Percentiles rank a stretch among this genome's conserved stretches.
Evolutionary conservation across 148 eudicot species (phyloP).

Genomic region (Silene latifolia): DNA sequence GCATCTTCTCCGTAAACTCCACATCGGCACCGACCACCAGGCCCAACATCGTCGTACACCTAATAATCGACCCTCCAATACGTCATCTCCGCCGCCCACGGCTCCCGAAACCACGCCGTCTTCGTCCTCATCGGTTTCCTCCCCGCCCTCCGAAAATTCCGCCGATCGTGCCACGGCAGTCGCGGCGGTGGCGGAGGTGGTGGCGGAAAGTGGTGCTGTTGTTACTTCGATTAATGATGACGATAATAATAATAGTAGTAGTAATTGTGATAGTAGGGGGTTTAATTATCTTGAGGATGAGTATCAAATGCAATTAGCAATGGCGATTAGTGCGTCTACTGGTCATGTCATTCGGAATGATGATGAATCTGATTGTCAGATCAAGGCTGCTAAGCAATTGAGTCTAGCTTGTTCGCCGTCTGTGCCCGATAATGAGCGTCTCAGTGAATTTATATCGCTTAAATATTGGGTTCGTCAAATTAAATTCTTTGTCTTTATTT

Average conservation of each 20-base stretch:
- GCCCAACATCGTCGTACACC: conserved; percentile 26
- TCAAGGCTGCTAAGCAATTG: conserved; percentile 84
- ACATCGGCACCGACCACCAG: conserved; percentile 58
- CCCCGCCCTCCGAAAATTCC: conserved; percentile 19
- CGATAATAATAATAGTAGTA: neutral
- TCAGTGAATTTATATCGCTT: conserved; percentile 59
- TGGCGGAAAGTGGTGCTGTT: conserved; percentile 4
- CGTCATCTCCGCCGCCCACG: conserved; percentile 32
- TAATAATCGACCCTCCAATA: neutral
- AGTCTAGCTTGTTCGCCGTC: conserved; percentile 67
- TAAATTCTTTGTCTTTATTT: neutral
- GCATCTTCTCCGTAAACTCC: conserved; percentile 78
- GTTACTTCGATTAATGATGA: conserved; percentile 15
- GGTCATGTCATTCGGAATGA: conserved; percentile 56
- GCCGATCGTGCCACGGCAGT: conserved; percentile 28
- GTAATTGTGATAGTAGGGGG: conserved; percentile 15
- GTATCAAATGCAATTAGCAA: conserved; percentile 85
- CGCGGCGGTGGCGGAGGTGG: conserved; percentile 14
- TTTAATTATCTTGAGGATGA: conserved; percentile 81
- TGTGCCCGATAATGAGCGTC: conserved; percentile 43
- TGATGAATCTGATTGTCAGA: conserved; percentile 69
- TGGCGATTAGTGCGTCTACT: conserved; percentile 88
- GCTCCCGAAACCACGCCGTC: conserved; percentile 23
- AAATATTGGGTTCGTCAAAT: conserved; percentile 67
- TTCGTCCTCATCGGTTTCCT: conserved; percentile 29